These are phyloP conservation scores for Trypanosoma platydactyli DNA, from an alignment of 208 protist genomes.

Conservation along the genomic window DNA sequence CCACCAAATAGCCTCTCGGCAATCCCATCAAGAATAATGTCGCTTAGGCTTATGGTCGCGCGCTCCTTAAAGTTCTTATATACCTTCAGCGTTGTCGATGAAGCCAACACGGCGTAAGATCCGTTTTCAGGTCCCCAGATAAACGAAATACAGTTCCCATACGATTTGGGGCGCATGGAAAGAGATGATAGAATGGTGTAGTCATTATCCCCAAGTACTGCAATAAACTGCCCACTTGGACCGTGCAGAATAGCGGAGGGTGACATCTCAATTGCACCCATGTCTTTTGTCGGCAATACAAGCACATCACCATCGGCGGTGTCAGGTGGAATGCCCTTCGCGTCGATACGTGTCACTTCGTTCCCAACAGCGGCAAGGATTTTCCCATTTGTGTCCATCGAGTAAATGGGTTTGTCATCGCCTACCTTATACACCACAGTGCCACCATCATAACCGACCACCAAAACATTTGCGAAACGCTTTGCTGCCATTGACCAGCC, in stretches of 20 bases:
- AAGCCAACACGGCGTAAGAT: slow-evolving; percentile 94
- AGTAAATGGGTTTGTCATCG: slow-evolving; percentile 94
- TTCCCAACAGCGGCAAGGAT: slow-evolving; percentile 95
- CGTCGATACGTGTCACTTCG: slow-evolving; percentile 92
- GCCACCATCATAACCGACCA: slow-evolving; percentile 94
- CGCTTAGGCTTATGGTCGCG: slow-evolving; percentile 65
- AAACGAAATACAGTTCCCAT: slow-evolving; percentile 96
- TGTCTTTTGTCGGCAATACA: slow-evolving; percentile 87
- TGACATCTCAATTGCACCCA: slow-evolving; percentile 94
- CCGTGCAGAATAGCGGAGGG: slow-evolving; percentile 93
- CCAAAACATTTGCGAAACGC: slow-evolving; percentile 78
- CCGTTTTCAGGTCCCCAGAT: slow-evolving; percentile 92
- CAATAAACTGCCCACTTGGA: slow-evolving; percentile 94
- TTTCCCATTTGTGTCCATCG: slow-evolving; percentile 97
- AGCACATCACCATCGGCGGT: slow-evolving; percentile 71
- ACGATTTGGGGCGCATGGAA: slow-evolving; percentile 95
- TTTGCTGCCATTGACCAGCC: slow-evolving; percentile 92
- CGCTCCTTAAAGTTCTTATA: slow-evolving; percentile 97
- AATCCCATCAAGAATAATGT: slow-evolving; percentile 4
- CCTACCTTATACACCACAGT: slow-evolving; percentile 89
- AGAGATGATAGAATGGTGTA: slow-evolving; percentile 98
- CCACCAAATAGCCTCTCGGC: slow-evolving; percentile 87
- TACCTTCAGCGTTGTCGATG: slow-evolving; percentile 87
- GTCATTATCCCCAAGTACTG: slow-evolving; percentile 95
- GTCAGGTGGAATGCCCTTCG: slow-evolving; percentile 71